Evolutionary conservation across 1,284 basidiomycete genomes (phyloP).

Genomic region (Irpex sp.): DNA sequence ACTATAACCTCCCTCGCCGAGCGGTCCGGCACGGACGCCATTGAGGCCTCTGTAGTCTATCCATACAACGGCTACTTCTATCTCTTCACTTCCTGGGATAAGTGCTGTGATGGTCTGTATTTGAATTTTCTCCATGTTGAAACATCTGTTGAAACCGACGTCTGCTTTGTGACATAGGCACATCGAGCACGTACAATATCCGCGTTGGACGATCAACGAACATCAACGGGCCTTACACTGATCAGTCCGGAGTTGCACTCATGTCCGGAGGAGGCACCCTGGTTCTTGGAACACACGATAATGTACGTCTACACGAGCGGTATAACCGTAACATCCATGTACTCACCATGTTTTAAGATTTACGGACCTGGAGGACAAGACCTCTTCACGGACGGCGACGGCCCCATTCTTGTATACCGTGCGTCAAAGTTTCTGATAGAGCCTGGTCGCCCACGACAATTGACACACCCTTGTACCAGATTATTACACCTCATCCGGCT

Average conservation of each 20-base stretch:
- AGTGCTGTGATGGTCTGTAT: constrained; percentile 36
- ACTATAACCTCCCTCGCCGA: constrained; percentile 41
- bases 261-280: constrained; percentile 51
- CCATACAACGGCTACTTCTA: constrained; percentile 47
- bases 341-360: constrained; percentile 28
- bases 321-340: background rate
- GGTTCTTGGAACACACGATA: constrained; percentile 44
- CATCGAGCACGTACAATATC: constrained; percentile 54
- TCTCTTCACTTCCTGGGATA: constrained; percentile 56
- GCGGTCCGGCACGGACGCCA: constrained; percentile 40
- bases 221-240: constrained; percentile 43
- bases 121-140: no score
- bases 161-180: constrained; percentile 26
- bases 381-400: constrained; percentile 34
- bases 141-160: background rate
- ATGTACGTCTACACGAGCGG: constrained; percentile 20
- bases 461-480: constrained; percentile 32
- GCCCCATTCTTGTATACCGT: constrained; percentile 40
- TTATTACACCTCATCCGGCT: constrained; percentile 41
- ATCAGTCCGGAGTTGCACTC: constrained; percentile 42
- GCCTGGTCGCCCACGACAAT: constrained; percentile 6
- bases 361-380: constrained; percentile 46
- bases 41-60: constrained; percentile 46
- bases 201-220: constrained; percentile 49
- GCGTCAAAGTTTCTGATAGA: constrained; percentile 11